These are phyloP conservation scores for Raffaelea albimanens DNA, from an alignment of 2,329 filamentous ascomycete species.

Conservation along the genomic window DNA sequence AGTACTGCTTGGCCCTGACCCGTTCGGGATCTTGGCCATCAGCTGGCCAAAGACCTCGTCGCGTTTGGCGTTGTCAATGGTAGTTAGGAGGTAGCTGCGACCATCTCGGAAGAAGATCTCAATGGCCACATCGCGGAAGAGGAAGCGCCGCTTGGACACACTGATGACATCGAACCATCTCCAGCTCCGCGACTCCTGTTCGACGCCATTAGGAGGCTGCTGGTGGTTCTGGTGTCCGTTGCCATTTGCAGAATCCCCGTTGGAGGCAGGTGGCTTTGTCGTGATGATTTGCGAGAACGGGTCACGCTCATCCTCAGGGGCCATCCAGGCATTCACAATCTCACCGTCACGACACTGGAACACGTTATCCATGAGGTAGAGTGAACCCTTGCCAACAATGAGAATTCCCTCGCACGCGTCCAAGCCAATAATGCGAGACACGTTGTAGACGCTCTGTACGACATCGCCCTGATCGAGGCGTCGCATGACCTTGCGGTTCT, in stretches of 20 bases:
- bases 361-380: conserved; percentile 94
- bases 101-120: conserved; percentile 97
- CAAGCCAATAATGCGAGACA: conserved; percentile 86
- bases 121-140: conserved; percentile 93
- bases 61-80: conserved; percentile 61
- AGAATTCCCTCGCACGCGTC: conserved; percentile 91
- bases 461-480: conserved; percentile 83
- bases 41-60: conserved; percentile 77
- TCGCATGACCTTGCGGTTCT: conserved; percentile 95
- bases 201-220: conserved; percentile 30
- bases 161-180: conserved; percentile 91
- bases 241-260: conserved; percentile 5
- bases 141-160: conserved; percentile 87
- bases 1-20: conserved; percentile 56
- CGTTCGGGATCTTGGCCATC: conserved; percentile 69
- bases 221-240: background rate
- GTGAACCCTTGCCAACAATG: conserved; percentile 80
- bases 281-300: conserved; percentile 93
- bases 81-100: conserved; percentile 84
- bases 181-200: conserved; percentile 85
- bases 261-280: conserved; percentile 35
- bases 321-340: conserved; percentile 94
- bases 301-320: conserved; percentile 83
- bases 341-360: conserved; percentile 93
- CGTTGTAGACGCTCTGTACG: conserved; percentile 89